Evolutionary conservation across 345 rosid species (phyloP).

Genomic region (Aquilaria yunnanensis): DNA sequence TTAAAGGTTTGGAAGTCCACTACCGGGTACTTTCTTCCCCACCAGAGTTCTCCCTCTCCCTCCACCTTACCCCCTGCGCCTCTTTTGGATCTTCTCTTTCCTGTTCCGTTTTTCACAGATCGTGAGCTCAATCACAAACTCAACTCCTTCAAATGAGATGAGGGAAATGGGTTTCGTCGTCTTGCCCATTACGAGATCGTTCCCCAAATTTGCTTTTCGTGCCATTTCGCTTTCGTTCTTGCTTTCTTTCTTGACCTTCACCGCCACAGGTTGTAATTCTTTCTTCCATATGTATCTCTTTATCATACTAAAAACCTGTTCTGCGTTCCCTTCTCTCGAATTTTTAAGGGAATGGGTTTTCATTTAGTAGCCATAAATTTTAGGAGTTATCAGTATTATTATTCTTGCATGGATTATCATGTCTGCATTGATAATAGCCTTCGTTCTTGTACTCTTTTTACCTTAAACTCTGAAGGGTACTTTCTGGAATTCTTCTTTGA

Average conservation of each 20-base stretch:
- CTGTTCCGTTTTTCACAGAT: constrained; percentile 3
- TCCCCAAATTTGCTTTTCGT: constrained; percentile 17
- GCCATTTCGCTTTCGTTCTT: constrained; percentile 28
- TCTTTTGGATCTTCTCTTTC: constrained; percentile 5
- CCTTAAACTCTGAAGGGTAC: no score
- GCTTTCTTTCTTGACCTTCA: constrained; percentile 36
- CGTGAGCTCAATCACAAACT: not conserved
- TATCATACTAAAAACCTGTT: not conserved
- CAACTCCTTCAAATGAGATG: constrained; percentile 17
- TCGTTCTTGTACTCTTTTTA: not conserved
- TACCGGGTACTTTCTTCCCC: not conserved
- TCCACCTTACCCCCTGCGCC: not conserved
- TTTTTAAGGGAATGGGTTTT: constrained; percentile 7
- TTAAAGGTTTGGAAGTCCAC: no score
- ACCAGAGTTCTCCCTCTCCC: constrained; percentile 13
- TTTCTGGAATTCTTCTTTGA: not conserved
- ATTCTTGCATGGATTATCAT: not conserved
- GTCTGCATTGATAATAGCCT: not conserved
- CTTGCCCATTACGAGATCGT: constrained; percentile 17
- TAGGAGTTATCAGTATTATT: not conserved
- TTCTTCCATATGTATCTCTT: constrained; percentile 1
- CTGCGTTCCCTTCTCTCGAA: not conserved
- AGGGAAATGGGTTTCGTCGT: constrained; percentile 30
- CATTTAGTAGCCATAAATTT: not conserved
- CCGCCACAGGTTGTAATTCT: constrained; percentile 39